Conservation (phyloP, 2,329 filamentous ascomycete genomes). For the Aureobasidium subglaciale region DNA sequence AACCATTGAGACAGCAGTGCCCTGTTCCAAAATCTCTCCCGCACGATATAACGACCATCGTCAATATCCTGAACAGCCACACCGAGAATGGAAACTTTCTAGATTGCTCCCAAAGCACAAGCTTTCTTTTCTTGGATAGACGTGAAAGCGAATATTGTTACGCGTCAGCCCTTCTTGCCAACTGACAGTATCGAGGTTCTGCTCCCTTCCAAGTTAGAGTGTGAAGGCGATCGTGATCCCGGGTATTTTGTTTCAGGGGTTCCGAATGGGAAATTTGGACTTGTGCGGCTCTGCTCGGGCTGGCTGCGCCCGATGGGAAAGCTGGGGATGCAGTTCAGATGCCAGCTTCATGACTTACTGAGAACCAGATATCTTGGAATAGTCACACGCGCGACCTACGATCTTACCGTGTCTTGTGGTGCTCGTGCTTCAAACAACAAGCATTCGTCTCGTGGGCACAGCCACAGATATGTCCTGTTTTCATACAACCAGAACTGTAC, state of each 20-base stretch:
- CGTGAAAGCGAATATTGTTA: background rate
- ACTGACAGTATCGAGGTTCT: background rate
- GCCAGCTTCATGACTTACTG: background rate
- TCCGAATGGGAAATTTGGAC: background rate
- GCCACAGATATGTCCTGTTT: background rate
- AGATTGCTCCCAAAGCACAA: background rate
- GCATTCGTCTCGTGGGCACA: background rate
- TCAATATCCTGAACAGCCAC: slow-evolving; percentile 12
- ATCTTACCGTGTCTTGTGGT: background rate
- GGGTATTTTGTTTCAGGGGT: background rate
- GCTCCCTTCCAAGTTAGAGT: no score
- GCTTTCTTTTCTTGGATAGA: background rate
- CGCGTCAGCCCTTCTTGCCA: background rate
- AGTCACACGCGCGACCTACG: background rate
- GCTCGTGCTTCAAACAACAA: background rate
- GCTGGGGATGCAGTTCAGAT: background rate
- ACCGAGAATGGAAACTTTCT: background rate
- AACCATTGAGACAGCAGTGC: no score
- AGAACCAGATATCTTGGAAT: background rate
- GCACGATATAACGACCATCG: no score
- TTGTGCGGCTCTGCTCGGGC: background rate
- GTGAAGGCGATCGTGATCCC: background rate
- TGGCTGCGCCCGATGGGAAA: background rate
- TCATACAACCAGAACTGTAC: background rate
- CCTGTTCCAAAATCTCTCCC: no score